Evolutionary conservation across 768 basidiomycete species (phyloP).

Genomic region (Psilocybe cyanescens): DNA sequence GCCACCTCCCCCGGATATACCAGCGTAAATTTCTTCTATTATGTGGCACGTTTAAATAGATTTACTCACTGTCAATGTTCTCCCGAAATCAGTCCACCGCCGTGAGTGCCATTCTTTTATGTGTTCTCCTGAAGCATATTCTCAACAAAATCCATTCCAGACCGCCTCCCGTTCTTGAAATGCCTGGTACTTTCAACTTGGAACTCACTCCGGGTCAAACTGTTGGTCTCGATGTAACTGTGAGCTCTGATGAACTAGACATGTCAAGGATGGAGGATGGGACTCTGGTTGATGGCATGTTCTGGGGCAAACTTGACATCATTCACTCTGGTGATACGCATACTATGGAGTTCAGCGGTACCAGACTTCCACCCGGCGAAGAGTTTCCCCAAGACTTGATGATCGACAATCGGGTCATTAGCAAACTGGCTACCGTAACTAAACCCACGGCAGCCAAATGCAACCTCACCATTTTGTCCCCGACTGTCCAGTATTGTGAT

Average conservation of each 20-base stretch:
- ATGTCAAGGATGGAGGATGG: constrained; percentile 94
- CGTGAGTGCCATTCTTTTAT: constrained; percentile 36
- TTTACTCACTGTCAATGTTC: constrained; percentile 11
- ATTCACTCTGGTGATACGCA: constrained; percentile 80
- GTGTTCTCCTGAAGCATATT: background rate
- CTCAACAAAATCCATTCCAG: constrained; percentile 28
- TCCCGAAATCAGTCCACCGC: constrained; percentile 42
- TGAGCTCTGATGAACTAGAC: constrained; percentile 82
- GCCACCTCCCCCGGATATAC: constrained; percentile 84
- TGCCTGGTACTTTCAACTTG: constrained; percentile 85
- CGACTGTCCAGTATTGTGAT: constrained; percentile 79
- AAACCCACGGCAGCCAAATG: constrained; percentile 80
- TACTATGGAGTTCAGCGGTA: constrained; percentile 82
- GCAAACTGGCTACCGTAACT: constrained; percentile 73
- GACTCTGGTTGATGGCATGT: constrained; percentile 80
- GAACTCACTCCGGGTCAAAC: constrained; percentile 81
- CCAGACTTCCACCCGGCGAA: constrained; percentile 65
- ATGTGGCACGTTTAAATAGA: constrained; percentile 21
- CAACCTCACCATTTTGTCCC: constrained; percentile 73
- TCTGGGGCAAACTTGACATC: constrained; percentile 88
- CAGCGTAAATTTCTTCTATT: constrained; percentile 60
- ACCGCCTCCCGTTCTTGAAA: constrained; percentile 78
- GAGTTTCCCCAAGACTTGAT: constrained; percentile 70
- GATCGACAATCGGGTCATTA: constrained; percentile 78
- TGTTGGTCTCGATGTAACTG: constrained; percentile 79